Percentiles rank a stretch among this genome's conserved stretches.
phyloP scores from a whole-genome alignment of 768 basidiomycete genomes.

The Gymnopilus junonius region DNA sequence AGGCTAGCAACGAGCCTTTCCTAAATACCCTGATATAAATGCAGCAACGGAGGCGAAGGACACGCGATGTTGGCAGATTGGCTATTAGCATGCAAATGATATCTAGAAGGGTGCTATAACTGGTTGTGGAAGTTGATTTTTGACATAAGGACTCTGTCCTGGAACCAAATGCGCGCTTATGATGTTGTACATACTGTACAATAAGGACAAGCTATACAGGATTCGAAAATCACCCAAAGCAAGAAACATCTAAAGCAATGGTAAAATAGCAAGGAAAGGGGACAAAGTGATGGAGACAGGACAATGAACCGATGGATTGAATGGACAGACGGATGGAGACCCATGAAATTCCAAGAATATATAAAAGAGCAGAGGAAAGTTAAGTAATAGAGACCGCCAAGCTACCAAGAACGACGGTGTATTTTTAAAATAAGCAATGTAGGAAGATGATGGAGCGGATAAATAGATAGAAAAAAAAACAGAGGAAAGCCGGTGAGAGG shows the following conservation, averaged over 20 bases:
- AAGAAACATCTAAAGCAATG: not conserved
- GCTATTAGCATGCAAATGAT: too few species aligned
- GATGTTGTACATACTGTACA: not conserved
- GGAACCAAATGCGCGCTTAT: not conserved
- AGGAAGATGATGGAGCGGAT: not conserved
- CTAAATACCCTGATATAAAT: too few species aligned
- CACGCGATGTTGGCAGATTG: too few species aligned
- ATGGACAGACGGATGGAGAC: not conserved
- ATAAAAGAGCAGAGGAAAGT: not conserved
- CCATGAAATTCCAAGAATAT: constrained; percentile 6
- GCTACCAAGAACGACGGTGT: constrained; percentile 5
- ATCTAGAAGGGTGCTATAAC: too few species aligned
- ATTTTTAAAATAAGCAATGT: not conserved
- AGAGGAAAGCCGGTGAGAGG: not conserved
- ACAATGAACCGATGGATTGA: not conserved
- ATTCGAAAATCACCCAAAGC: not conserved
- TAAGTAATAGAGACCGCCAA: constrained; percentile 1
- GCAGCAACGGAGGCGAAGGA: too few species aligned
- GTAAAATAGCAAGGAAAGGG: not conserved
- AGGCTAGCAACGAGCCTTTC: too few species aligned
- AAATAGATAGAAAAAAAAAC: constrained; percentile 7
- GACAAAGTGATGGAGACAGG: not conserved
- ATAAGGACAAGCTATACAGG: constrained; percentile 1
- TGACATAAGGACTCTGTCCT: not conserved
- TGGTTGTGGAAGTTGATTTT: too few species aligned